A percentile compares a stretch with the other conserved stretches of the same genome.
Conservation (phyloP, 352 stramenopile genomes). For the Phytopythium helicoides region DNA sequence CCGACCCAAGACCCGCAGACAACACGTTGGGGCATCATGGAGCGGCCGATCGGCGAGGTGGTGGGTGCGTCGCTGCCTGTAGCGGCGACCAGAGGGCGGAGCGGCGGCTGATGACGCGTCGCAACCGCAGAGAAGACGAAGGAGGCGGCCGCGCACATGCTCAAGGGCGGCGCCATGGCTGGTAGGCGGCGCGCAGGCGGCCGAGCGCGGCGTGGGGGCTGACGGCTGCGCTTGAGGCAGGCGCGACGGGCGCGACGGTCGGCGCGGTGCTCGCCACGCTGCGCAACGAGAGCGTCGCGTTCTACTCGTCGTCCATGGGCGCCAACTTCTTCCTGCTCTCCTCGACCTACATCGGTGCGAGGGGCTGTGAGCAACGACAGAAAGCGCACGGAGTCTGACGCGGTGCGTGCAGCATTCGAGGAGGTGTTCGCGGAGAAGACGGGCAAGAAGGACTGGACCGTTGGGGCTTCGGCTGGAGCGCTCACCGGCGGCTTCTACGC, state of each 20-base stretch:
- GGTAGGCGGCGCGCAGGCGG: conserved; percentile 11
- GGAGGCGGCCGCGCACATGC: conserved; percentile 63
- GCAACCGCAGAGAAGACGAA: conserved; percentile 56
- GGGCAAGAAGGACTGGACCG: conserved; percentile 59
- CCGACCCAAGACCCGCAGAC: too few species aligned
- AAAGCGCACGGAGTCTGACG: too few species aligned
- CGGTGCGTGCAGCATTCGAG: conserved; percentile 48
- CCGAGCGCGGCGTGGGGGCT: background rate
- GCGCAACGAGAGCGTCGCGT: conserved; percentile 75
- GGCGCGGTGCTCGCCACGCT: conserved; percentile 60
- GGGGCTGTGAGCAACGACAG: too few species aligned
- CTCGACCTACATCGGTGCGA: conserved; percentile 81
- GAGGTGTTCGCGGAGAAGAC: conserved; percentile 75
- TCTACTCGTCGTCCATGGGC: conserved; percentile 81
- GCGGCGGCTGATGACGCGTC: background rate
- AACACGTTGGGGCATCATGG: too few species aligned
- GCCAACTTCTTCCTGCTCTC: conserved; percentile 84
- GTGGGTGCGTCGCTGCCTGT: background rate
- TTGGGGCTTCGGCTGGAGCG: conserved; percentile 45
- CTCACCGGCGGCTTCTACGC: conserved; percentile 77
- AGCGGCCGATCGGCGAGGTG: conserved; percentile 2
- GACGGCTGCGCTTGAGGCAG: conserved; percentile 16
- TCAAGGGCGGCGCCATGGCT: conserved; percentile 52
- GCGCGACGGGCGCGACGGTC: conserved; percentile 46
- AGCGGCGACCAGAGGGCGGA: background rate